Base-by-base conservation (phyloP, 2,329 filamentous ascomycete species). In the Aspergillus phoenicis region DNA sequence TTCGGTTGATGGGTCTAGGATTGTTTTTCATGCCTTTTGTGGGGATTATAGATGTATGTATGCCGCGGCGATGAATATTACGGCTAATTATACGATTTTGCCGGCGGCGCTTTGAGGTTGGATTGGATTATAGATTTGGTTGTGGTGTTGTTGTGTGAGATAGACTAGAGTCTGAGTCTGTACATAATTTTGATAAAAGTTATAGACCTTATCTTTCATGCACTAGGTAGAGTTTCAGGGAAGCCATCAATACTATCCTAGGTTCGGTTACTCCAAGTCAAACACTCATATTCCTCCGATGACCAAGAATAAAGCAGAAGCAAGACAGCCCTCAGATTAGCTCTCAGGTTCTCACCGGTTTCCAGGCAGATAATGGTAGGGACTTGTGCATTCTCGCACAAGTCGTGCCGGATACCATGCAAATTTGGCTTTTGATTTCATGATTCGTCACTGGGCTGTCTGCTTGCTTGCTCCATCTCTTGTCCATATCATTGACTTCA, bases 311-410 rank as follows among this genome's bases (percentile, higher is more conserved):
- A 47, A 5, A 49, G n/a, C 24, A 30, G 3, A 30, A 30, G n/a
- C 20, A 58, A 38, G 13, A 59, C 45, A 64, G 71, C 72, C 75
- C 76, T 78, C 77, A 75, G 77, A 78, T 78, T 77, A 79, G 77
- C 77, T 79, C 77, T 79, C 77, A 70, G 66, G 76, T 79, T 77
- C 70, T 77, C 78, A 80, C 70, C 58, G 75, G 71, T 74, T 75
- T 77, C 77, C 75, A 77, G 69, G 70, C 73, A 67, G 57, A 61
- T 8, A 41, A 62, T 48, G 22, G 52, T 43, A 57, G 1, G 11
- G 33, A 36, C 33, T 36, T 3, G 11, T 36, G 33, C 17, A 17
- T 17, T 17, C 17, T 17, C 17, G 17, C 17, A 17, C 17, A 17
- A 17, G 17, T 17, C 17, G 17, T 17, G 71, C 71, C 72, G 77